A percentile compares a stretch with the other conserved stretches of the same genome.
phyloP scores from a whole-genome alignment of 2,329 filamentous ascomycete species.

The Neopestalotiopsis sp. region DNA sequence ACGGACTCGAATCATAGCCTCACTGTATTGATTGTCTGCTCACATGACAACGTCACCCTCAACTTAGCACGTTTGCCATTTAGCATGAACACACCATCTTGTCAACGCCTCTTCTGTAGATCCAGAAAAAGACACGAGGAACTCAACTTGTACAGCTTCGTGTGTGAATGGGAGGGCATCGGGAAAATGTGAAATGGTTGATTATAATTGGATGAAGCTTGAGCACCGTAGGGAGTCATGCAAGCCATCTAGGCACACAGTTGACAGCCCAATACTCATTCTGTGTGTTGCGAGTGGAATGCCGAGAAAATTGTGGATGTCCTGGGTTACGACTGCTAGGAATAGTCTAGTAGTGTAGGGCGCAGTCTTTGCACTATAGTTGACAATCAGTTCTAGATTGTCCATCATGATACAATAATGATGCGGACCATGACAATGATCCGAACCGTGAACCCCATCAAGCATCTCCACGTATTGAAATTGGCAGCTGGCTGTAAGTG shows the following conservation, averaged over 20 bases:
- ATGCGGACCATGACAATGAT: too few species aligned
- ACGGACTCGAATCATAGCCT: neutral
- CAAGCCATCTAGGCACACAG: neutral
- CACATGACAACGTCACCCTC: neutral
- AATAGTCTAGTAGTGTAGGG: too few species aligned
- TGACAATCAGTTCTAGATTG: too few species aligned
- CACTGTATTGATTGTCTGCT: neutral
- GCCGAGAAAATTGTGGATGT: too few species aligned
- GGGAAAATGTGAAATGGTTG: neutral
- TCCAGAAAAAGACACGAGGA: neutral
- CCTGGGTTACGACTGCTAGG: too few species aligned
- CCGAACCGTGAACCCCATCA: too few species aligned
- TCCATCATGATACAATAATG: too few species aligned
- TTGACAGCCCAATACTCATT: too few species aligned
- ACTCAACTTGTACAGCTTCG: neutral
- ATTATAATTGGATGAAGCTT: neutral
- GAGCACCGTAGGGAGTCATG: neutral
- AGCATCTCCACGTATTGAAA: too few species aligned
- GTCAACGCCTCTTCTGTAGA: neutral
- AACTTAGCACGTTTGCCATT: neutral
- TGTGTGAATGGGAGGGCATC: neutral
- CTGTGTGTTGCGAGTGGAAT: too few species aligned
- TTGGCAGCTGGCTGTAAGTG: too few species aligned
- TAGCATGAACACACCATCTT: neutral
- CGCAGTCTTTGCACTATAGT: too few species aligned